Evolutionary conservation across 2,329 filamentous ascomycete species (phyloP), one percentile per base, ranked within the genome.

Genomic region (Microdochium paspali): DNA sequence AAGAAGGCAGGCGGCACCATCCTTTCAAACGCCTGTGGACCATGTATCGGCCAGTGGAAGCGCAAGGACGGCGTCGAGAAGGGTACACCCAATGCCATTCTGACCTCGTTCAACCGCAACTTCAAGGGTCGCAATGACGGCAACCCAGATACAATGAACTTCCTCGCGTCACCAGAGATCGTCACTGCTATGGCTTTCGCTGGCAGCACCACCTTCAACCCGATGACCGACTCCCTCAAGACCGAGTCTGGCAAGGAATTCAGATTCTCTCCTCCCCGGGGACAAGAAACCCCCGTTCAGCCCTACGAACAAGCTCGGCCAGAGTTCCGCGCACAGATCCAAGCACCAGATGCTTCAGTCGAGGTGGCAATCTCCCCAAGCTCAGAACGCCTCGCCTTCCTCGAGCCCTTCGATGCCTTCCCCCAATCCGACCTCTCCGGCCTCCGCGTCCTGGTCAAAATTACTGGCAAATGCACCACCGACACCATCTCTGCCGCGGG

Each of bases 31-130:
- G 93, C 93, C 31, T 98, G 93, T 60, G 93, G 87, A 3, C 88
- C 89, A 26, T 95, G 90, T 63, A 94, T 95, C 56, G 90, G 91
- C 2, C 90, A 95, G 69, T 98, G 93, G 93, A 87, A 87, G 63
- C 84, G 93, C 49, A 91, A 87, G 18, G 93, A 97, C 61, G 86
- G 83, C 21, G 79, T 94, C 18, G 66, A 71, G 50, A 95, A 95
- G 71, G 90, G 90, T 52, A 87, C 90, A 49, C 74, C 80, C 47
- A 98, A 98, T 62, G 93, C 93, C 52, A 97, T 98, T 59, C 80
- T 98, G 60, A 91, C 90, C 10, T 96, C 90, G 1, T 98, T 96
- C 74, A 98, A 98, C 77, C 87, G 93, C 51, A 98, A 98, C 71
- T 98, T 98, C 75, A 87, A 87, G 45, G 91, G 89, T 51, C 87